A percentile compares a stretch with the other conserved stretches of the same genome.
phyloP scores from a whole-genome alignment of 2,329 filamentous ascomycete species.

The Sarocladium oryzae region DNA sequence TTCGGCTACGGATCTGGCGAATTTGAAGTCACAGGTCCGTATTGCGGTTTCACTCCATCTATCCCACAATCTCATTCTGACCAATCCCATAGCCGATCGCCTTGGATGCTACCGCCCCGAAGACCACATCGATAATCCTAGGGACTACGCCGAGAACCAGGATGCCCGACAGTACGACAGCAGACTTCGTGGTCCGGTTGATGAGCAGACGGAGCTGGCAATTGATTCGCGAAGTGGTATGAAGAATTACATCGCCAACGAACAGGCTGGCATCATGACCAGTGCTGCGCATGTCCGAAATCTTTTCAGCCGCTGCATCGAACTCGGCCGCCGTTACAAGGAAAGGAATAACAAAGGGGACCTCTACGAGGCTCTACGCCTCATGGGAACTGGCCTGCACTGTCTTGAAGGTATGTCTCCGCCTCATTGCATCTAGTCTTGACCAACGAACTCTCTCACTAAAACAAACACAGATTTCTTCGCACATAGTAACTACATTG shows the following conservation, averaged over 20 bases:
- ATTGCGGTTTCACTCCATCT: neutral
- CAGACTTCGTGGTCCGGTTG: slow-evolving; percentile 73
- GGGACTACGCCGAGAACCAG: slow-evolving; percentile 82
- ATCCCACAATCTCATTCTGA: neutral
- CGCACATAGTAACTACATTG: slow-evolving; percentile 89
- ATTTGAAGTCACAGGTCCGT: slow-evolving; percentile 63
- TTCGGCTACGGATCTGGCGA: slow-evolving; percentile 80
- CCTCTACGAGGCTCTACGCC: slow-evolving; percentile 76
- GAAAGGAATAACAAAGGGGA: slow-evolving; percentile 56
- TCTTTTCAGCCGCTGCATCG: slow-evolving; percentile 67
- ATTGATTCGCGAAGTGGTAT: slow-evolving; percentile 71
- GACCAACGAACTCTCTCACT: slow-evolving; percentile 4
- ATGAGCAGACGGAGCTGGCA: slow-evolving; percentile 70
- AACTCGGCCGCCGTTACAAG: slow-evolving; percentile 70
- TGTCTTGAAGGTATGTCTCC: slow-evolving; percentile 64
- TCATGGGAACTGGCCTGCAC: slow-evolving; percentile 83
- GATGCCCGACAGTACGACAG: slow-evolving; percentile 79
- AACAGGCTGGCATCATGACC: slow-evolving; percentile 70
- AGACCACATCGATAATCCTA: slow-evolving; percentile 69
- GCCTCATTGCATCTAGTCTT: neutral
- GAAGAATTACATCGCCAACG: slow-evolving; percentile 94
- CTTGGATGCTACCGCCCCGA: slow-evolving; percentile 80
- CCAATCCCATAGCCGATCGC: slow-evolving; percentile 47
- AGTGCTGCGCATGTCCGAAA: slow-evolving; percentile 71
- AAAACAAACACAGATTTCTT: slow-evolving; percentile 59